Percentiles rank a stretch among this genome's conserved stretches.
phyloP scores from a whole-genome alignment of 1,139 yeast genomes.

The Petasospora rhodanensis region DNA sequence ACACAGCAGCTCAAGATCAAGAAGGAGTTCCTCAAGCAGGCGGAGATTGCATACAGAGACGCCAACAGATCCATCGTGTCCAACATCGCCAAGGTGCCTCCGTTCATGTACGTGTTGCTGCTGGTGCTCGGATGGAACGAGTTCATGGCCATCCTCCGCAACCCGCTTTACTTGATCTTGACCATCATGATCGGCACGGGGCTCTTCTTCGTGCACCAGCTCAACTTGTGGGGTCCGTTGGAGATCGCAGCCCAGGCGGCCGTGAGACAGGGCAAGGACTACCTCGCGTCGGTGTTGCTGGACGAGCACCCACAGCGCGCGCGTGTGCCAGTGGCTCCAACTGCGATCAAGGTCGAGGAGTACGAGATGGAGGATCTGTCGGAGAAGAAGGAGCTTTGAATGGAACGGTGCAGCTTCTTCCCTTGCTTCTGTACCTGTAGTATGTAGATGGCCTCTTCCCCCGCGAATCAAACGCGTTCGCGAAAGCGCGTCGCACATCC shows the following conservation, averaged over 20 bases:
- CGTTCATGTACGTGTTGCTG: constrained; percentile 70
- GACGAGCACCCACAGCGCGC: constrained; percentile 23
- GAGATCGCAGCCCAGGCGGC: constrained; percentile 54
- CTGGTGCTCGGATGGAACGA: constrained; percentile 93
- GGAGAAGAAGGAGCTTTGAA: constrained; percentile 12
- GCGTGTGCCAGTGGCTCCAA: constrained; percentile 4
- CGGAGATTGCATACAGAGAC: constrained; percentile 79
- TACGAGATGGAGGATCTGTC: constrained; percentile 22
- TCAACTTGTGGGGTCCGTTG: constrained; percentile 77
- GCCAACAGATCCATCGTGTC: constrained; percentile 74
- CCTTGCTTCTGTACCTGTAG: too few species aligned
- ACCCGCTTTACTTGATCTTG: constrained; percentile 69
- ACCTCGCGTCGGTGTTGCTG: constrained; percentile 36
- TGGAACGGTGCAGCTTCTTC: too few species aligned
- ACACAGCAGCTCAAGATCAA: constrained; percentile 54
- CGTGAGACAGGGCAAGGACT: constrained; percentile 47
- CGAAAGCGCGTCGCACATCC: too few species aligned
- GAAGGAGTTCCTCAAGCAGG: constrained; percentile 64
- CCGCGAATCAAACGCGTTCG: too few species aligned
- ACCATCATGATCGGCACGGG: constrained; percentile 54
- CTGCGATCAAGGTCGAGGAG: constrained; percentile 9
- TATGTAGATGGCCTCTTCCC: too few species aligned
- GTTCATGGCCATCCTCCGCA: constrained; percentile 79
- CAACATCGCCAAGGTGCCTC: constrained; percentile 73
- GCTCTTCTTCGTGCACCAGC: constrained; percentile 60